Percentiles rank a stretch among this genome's conserved stretches.
These are phyloP conservation scores for Phylloporus sp. DNA, from an alignment of 768 basidiomycete genomes.

Conservation along the genomic window DNA sequence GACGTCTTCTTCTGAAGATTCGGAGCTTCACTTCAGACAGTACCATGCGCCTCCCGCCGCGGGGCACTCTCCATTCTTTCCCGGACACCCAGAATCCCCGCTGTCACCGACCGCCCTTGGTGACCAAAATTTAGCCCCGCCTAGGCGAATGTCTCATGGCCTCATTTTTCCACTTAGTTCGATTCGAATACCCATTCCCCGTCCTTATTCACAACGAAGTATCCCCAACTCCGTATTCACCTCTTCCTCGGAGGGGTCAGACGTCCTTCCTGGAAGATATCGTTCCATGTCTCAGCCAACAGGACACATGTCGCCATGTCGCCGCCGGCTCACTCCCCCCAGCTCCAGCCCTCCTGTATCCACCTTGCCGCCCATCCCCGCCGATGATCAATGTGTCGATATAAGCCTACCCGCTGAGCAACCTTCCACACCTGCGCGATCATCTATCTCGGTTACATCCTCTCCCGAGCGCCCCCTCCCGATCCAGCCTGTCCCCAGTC, in stretches of 20 bases:
- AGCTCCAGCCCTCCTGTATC: conserved; percentile 14
- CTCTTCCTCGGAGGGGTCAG: conserved; percentile 11
- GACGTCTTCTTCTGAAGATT: conserved; percentile 19
- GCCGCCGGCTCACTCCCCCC: conserved; percentile 10
- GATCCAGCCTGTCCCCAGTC: conserved; percentile 16
- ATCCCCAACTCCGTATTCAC: neutral
- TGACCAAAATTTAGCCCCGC: neutral
- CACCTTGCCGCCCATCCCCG: conserved; percentile 23
- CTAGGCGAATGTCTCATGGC: neutral
- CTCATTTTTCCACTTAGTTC: neutral
- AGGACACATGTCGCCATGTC: neutral
- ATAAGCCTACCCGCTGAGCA: neutral
- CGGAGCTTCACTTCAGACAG: conserved; percentile 4
- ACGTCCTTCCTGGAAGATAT: neutral
- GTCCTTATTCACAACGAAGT: conserved; percentile 1
- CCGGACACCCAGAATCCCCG: conserved; percentile 1
- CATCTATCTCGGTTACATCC: neutral
- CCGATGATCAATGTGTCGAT: neutral
- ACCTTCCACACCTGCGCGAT: conserved; percentile 6
- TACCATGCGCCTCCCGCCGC: neutral
- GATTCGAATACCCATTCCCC: neutral
- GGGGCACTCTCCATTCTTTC: neutral
- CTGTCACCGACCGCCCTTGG: neutral
- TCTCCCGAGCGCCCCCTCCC: conserved; percentile 13
- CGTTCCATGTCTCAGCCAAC: neutral